Conservation (phyloP, 163 green algal species). For the Chlamydomonas reinhardtii region DNA sequence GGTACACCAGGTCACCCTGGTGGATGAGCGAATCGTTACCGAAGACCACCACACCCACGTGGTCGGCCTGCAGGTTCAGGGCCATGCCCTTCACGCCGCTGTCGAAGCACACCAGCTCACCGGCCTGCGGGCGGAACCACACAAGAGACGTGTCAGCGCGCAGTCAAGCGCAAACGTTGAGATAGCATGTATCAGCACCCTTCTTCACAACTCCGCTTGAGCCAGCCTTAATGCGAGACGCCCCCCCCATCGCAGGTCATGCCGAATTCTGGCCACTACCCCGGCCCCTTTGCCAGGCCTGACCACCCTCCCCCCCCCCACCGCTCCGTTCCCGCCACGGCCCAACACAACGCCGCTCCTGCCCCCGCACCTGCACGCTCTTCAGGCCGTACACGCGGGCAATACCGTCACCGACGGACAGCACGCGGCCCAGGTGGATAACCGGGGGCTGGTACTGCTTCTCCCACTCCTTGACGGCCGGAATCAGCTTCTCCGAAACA, state of each 20-base stretch:
- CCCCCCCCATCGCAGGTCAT: no score
- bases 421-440: constrained; percentile 84
- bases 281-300: no score
- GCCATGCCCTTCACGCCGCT: constrained; percentile 92
- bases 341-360: no score
- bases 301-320: no score
- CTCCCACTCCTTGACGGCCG: constrained; percentile 74
- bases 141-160: no score
- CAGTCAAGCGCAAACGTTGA: background rate
- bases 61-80: constrained; percentile 94
- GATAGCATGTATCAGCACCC: no score
- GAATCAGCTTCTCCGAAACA: constrained; percentile 73
- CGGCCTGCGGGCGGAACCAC: constrained; percentile 79
- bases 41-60: constrained; percentile 94
- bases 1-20: constrained; percentile 91
- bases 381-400: constrained; percentile 91
- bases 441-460: constrained; percentile 77
- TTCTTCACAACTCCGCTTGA: no score
- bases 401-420: constrained; percentile 93
- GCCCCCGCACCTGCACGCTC: constrained; percentile 80
- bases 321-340: no score
- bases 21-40: constrained; percentile 86
- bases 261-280: no score
- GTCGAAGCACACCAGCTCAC: constrained; percentile 94
- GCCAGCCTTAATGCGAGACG: no score